Conservation (phyloP, 345 rosid species). For the Eucalyptus sideroxylon region DNA sequence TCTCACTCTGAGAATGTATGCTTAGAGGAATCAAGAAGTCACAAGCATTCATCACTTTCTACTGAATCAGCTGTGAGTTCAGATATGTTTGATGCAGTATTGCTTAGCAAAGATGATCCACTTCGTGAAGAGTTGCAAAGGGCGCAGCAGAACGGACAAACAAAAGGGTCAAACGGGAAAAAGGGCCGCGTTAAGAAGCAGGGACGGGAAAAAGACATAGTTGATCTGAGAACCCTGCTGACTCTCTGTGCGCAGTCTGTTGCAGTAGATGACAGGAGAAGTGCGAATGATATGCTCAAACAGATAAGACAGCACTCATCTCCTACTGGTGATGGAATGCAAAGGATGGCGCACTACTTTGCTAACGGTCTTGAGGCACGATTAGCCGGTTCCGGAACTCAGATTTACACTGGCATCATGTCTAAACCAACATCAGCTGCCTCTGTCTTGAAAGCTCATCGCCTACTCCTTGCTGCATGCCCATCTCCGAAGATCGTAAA, state of each 20-base stretch:
- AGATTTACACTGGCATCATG: constrained; percentile 11
- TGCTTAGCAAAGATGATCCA: constrained; percentile 20
- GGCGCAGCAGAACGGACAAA: constrained; percentile 10
- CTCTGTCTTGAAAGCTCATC: constrained; percentile 40
- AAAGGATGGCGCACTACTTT: constrained; percentile 29
- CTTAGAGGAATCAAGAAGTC: constrained; percentile 24
- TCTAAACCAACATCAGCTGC: constrained; percentile 30
- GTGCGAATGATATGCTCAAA: constrained; percentile 20
- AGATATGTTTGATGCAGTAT: constrained; percentile 38
- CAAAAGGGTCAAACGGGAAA: constrained; percentile 13
- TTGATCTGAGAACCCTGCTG: constrained; percentile 45
- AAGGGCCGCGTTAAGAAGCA: constrained; percentile 27
- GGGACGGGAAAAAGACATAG: constrained; percentile 20
- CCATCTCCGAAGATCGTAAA: constrained; percentile 35
- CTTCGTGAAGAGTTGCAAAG: constrained; percentile 21
- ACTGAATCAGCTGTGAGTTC: constrained; percentile 19
- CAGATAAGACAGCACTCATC: constrained; percentile 39
- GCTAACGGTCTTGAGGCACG: constrained; percentile 38
- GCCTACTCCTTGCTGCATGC: constrained; percentile 28
- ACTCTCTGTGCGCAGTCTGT: constrained; percentile 53
- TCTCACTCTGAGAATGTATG: constrained; percentile 3
- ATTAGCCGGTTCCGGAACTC: constrained; percentile 35
- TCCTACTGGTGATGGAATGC: constrained; percentile 31
- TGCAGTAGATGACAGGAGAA: constrained; percentile 22
- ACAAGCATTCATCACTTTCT: constrained; percentile 30